Percentiles rank a stretch among this genome's conserved stretches.
These are phyloP conservation scores for Pilobolus umbonatus DNA, from an alignment of 192 early-diverging fungal species.

Conservation along the genomic window DNA sequence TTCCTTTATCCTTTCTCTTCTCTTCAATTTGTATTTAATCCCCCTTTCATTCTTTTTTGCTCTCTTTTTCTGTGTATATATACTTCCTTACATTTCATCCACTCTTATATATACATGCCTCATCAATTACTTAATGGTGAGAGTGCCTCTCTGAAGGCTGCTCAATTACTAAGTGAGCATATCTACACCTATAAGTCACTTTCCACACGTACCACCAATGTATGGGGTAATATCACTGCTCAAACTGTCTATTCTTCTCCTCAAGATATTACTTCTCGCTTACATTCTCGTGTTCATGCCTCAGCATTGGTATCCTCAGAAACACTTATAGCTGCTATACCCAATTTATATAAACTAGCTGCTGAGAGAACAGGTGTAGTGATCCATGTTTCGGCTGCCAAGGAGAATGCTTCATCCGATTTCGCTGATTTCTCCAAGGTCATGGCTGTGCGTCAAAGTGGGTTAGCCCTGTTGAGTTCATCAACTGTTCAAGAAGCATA, in stretches of 20 bases:
- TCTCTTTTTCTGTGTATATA: conserved; percentile 5
- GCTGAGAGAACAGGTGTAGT: conserved; percentile 44
- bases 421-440: conserved; percentile 51
- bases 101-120: conserved; percentile 16
- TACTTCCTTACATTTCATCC: not conserved
- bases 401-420: conserved; percentile 26
- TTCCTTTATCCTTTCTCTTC: too few relatives aligned
- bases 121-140: conserved; percentile 26
- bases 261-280: conserved; percentile 22
- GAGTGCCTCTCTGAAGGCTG: conserved; percentile 32
- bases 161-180: conserved; percentile 40
- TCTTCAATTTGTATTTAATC: too few relatives aligned
- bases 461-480: conserved; percentile 76
- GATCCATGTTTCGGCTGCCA: conserved; percentile 51
- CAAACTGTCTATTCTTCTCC: conserved; percentile 34
- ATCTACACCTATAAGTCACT: conserved; percentile 36
- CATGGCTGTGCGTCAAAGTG: conserved; percentile 70
- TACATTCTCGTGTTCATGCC: conserved; percentile 19
- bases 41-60: not conserved
- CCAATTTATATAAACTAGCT: conserved; percentile 51
- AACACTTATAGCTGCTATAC: conserved; percentile 46
- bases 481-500: conserved; percentile 71
- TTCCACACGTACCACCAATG: conserved; percentile 18
- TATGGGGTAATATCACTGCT: conserved; percentile 26
- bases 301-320: conserved; percentile 30